Base-by-base conservation (phyloP, 345 rosid species). In the Populus pruinosa region DNA sequence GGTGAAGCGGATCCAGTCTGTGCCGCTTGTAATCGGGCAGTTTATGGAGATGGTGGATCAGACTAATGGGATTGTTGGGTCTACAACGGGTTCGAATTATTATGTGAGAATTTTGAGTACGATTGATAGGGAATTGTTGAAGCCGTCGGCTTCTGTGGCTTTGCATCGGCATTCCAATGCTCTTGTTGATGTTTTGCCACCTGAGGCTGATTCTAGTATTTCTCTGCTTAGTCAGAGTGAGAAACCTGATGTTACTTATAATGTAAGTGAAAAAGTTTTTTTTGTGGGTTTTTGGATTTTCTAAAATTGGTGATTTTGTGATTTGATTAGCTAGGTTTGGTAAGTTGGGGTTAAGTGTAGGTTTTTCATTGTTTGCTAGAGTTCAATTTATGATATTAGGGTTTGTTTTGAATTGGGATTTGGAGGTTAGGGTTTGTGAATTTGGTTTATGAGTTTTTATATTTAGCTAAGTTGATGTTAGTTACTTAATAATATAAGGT, bases 31-130 rank as follows among this genome's bases (percentile, higher is more conserved):
- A 21, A 93, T 95, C 16, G 99, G 99, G 7, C 99, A 96, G 83
- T 96, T 96, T 85, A 96, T 96, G 99, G 99, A 96, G 89, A 96
- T 96, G 99, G 99, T 96, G 8, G 98, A 96, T 83, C 96, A 91
- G 87, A 96, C 93, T 85, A 91, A 96, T 83, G 99, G 99, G 44
- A 96, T 96, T 71, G 99, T 96, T 5, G 99, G 99, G n/a, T 96
- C 99, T 68, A 96, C 99, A 41, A 96, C 99, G 2, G 99, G 99
- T 2, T 96, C 99, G 43, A 96, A 96, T 81, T 96, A 96, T 73
- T 96, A 93, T 79, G 99, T 96, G 1, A 79, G 99, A 76, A 96
- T 93, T 76, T 87, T 96, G 67, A 96, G 99, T 77, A 96, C 99
- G 23, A 93, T 96, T 69, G 91, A 96, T 76, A 84, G 99, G 59